Evolutionary conservation across 2,329 filamentous ascomycete genomes (phyloP), one percentile per base, ranked within the genome.

Genomic region (Ceratocystiopsis brevicomis): DNA sequence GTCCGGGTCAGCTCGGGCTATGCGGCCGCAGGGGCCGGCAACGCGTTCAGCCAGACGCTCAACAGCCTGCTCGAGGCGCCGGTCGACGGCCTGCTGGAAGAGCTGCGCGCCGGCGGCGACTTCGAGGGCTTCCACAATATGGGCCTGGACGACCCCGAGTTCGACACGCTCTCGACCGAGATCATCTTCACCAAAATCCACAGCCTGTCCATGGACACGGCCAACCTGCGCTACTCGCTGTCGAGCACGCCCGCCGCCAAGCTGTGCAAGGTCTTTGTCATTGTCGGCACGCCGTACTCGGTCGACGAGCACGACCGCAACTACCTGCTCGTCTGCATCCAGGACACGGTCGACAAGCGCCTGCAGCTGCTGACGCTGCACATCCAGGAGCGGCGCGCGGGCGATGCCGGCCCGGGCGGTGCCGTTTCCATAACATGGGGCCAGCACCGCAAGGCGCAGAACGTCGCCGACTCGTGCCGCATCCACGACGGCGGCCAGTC

Each of bases 381-480:
- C 47, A 59, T 76, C 9, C 69, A 74, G 52, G 19, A 41, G 41
- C 19, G 50, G 49, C 48, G 55, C 17, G 54, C 51, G 25, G 38
- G 47, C 6, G 49, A 14, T 12, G n/a, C 19, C 14, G 13, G 12
- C 32, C 30, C 16, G 1, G n/a, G 14, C 41, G 1, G 32, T 8
- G 17, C 9, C 16, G 19, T 37, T 50, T 42, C 43, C 3, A 59
- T 76, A 30, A 59, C 58, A 0, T 63, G 61, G 33, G 64, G 68
- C 2, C 65, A 73, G 41, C 60, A 69, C 32, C 66, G 71, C 42
- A 71, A 76, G 52, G 75, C 74, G 10, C 68, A 79, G 44, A 76
- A 75, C 48, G 74, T 87, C 15, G 68, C 77, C 21, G 81, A 86
- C 59, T 81, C 78, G 8, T 83, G 78, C 57, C 81, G 76, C 52